Base-by-base conservation (phyloP, 164 flowering plant genomes). In the Pachysandra terminalis region DNA sequence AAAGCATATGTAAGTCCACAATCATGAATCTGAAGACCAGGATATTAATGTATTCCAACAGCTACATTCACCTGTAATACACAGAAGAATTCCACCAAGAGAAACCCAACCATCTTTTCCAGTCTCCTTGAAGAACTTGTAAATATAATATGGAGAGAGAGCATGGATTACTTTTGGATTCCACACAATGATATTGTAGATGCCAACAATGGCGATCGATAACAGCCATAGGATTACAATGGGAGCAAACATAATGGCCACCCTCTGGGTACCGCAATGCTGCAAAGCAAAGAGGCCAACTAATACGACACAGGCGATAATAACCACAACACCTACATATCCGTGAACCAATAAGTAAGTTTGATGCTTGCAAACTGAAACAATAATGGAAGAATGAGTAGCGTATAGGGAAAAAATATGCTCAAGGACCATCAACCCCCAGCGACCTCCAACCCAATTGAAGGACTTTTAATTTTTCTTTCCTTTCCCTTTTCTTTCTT, bases 91-190 rank as follows among this genome's bases (percentile, higher is more conserved):
- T 68, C 91, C 91, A 60, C 85, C 89, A 65, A 89, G 86, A 74
- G 92, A 81, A 58, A 77, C 68, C 90, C 89, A 86, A 49, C 92
- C 92, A 74, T 87, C 84, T 74, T 65, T 82, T 63, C 96, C 96
- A 1, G 88, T 83, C 54, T 61, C 68, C 61, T 55, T 77, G 49
- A 90, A 87, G 81, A 83, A 87, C 62, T 72, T 73, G 76, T 71
- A 75, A 17, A 85, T 81, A 66, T 87, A 90, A 69, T 77, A 63
- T 51, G 92, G 96, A 71, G 90, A 90, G 65, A 90, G 79, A 45
- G 92, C 96, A 57, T 14, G 65, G 60, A 62, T 80, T 21, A 87
- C 74, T 45, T 70, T 78, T 51, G 86, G 84, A 74, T 87, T 90
- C 92, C 96, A 90, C 55, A 26, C 24, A 55, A 83, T 67, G 65